Conservation (phyloP, 768 basidiomycete genomes). For the Hypholoma fasciculare region DNA sequence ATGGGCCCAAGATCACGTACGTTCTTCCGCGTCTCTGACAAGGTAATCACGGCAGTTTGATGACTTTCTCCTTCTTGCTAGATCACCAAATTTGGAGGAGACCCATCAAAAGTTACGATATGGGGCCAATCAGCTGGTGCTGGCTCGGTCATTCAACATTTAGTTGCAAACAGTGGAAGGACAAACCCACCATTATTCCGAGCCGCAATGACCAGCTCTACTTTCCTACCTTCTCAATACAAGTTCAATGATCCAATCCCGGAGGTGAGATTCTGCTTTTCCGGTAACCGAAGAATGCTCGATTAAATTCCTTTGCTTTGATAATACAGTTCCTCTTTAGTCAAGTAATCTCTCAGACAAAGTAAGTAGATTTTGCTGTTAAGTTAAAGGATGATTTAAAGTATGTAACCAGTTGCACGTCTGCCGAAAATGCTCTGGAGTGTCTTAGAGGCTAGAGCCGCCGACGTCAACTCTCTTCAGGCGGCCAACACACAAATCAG, state of each 20-base stretch:
- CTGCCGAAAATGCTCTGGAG: constrained; percentile 29
- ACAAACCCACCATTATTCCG: constrained; percentile 45
- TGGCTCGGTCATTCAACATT: constrained; percentile 51
- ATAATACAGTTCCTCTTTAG: constrained; percentile 15
- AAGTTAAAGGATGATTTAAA: too few species aligned
- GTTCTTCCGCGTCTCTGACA: not conserved
- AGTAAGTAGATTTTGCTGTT: not conserved
- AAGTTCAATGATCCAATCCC: constrained; percentile 41
- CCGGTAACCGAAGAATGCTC: not conserved
- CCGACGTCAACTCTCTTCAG: constrained; percentile 30
- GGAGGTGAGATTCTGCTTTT: constrained; percentile 24
- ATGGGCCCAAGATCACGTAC: constrained; percentile 44
- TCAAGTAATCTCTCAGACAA: constrained; percentile 4
- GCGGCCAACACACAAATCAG: constrained; percentile 32
- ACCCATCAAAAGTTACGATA: constrained; percentile 38
- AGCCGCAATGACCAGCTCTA: constrained; percentile 45
- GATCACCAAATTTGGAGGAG: constrained; percentile 42
- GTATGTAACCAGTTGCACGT: constrained; percentile 30
- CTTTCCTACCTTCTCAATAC: constrained; percentile 47
- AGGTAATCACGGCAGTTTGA: not conserved
- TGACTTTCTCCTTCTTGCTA: constrained; percentile 8
- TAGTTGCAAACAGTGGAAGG: constrained; percentile 45
- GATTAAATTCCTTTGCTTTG: constrained; percentile 5
- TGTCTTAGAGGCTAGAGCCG: constrained; percentile 42
- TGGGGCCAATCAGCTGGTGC: constrained; percentile 48